These are phyloP conservation scores for Pseudoneurospora amorphoporcata DNA, from an alignment of 495 filamentous ascomycete genomes.

Conservation along the genomic window DNA sequence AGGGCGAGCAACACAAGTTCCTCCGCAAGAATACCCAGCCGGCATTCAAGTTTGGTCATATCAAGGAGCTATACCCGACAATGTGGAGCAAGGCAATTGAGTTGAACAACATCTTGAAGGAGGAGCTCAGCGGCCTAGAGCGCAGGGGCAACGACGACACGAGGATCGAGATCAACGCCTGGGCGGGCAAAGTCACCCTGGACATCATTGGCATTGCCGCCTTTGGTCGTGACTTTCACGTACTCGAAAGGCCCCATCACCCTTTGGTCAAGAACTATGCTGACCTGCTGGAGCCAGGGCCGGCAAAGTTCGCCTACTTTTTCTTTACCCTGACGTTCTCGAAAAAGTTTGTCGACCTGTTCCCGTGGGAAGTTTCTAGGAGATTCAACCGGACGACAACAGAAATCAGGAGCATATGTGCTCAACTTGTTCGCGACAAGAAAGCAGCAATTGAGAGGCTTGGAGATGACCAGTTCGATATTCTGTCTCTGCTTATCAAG, in stretches of 20 bases:
- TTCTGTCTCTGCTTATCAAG: slow-evolving; percentile 67
- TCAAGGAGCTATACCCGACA: slow-evolving; percentile 72
- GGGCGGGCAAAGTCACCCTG: slow-evolving; percentile 63
- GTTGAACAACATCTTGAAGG: slow-evolving; percentile 2
- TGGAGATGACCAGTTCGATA: slow-evolving; percentile 51
- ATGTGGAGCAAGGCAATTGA: slow-evolving; percentile 62
- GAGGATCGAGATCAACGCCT: slow-evolving; percentile 53
- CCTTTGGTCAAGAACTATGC: slow-evolving; percentile 57
- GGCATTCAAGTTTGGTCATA: slow-evolving; percentile 74
- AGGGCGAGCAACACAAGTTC: slow-evolving; percentile 73
- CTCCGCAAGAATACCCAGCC: slow-evolving; percentile 73
- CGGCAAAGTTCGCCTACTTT: slow-evolving; percentile 29
- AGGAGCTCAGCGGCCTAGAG: slow-evolving; percentile 20
- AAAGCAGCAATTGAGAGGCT: slow-evolving; percentile 44
- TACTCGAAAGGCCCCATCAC: slow-evolving; percentile 50
- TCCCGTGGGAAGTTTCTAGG: slow-evolving; percentile 56
- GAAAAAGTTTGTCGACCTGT: slow-evolving; percentile 29
- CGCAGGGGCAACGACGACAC: slow-evolving; percentile 27
- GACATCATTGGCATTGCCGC: slow-evolving; percentile 81
- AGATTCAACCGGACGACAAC: slow-evolving; percentile 41
- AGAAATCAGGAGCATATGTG: slow-evolving; percentile 49
- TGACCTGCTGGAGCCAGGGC: slow-evolving; percentile 37
- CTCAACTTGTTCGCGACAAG: slow-evolving; percentile 55
- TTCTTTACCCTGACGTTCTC: slow-evolving; percentile 38
- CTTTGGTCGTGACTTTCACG: slow-evolving; percentile 65